phyloP scores from a whole-genome alignment of 2,329 filamentous ascomycete species.

The Neurospora crassa region DNA sequence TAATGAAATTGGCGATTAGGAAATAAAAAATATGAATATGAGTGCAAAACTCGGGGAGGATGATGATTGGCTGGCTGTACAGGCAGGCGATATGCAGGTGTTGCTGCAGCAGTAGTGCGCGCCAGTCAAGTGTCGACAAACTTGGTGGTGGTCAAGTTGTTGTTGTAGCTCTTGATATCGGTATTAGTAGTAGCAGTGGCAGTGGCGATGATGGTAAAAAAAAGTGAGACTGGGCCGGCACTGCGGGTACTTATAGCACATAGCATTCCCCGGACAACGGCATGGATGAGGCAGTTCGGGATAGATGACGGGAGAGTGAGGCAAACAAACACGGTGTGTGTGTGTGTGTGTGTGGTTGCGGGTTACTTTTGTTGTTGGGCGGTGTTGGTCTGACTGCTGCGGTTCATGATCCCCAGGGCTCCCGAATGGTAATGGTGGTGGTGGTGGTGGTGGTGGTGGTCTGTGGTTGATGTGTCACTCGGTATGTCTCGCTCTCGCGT shows the following conservation, averaged over 20 bases:
- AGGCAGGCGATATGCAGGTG: not conserved
- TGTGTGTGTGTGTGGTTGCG: not conserved
- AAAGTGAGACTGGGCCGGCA: not conserved
- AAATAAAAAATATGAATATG: not conserved
- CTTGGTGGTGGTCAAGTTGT: not conserved
- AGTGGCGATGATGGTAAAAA: not conserved
- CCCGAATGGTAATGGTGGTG: not conserved
- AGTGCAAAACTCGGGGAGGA: not conserved
- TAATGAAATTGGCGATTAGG: not conserved
- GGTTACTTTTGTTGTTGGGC: not conserved
- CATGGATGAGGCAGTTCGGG: not conserved
- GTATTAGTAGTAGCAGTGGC: not conserved
- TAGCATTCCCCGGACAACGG: not conserved
- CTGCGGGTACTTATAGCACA: not conserved
- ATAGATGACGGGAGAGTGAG: not conserved
- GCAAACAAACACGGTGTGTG: not conserved
- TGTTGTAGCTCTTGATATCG: not conserved
- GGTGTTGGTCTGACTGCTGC: not conserved
- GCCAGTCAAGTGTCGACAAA: not conserved
- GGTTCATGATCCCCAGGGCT: not conserved
- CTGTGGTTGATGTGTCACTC: not conserved
- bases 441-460: not conserved
- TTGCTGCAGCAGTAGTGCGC: not conserved
- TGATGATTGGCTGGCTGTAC: not conserved
- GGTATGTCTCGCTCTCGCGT: not conserved